Base-by-base conservation (phyloP, 192 early-diverging fungal genomes). In the Spizellomyces punctatus region DNA sequence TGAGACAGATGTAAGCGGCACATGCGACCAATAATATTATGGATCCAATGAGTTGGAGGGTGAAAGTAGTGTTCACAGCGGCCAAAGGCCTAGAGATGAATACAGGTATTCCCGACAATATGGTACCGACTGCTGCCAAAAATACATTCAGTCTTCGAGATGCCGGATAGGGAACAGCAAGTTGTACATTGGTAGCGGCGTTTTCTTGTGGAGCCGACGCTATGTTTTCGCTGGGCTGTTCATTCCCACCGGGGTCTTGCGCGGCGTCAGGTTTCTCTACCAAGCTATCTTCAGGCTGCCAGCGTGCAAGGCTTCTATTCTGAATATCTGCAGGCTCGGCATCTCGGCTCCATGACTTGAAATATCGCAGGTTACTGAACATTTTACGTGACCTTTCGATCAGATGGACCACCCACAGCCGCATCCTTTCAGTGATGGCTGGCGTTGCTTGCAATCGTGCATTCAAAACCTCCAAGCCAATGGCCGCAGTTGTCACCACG, bases 401-500 rank as follows among this genome's bases (percentile, higher is more conserved):
- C 14, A 54, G 14, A 54, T 54, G 50, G 27, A 36, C 27, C 0
- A 36, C 27, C 27, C 27, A 36, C 1, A 36, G 27, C 3, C 3
- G 27, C 27, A 36, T 36, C 27, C 27, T 36, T 36, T 36, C 27
- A 36, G 27, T 36, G 27, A 36, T 36, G 27, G 3, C 3, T 36
- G 27, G 27, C 0, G 27, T 36, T 36, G 27, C 27, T 36, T 36
- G 27, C 27, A 36, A 36, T 36, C 27, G 27, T 36, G 42, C 21
- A 61, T 61, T 61, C 59, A 61, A 41, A 6, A 41, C 16, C 42
- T 61, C 59, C 59, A 61, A 41, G 17, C 59, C 59, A 41, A 41
- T 27, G 9, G 59, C 16, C 5, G 17, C 36, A 41, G 36, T 27
- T 17, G 36, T 14, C 22, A 61, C 16, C 14, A 41, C 59, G 17